Base-by-base conservation (phyloP, 352 stramenopile species). In the Globisporangium echinulatum region DNA sequence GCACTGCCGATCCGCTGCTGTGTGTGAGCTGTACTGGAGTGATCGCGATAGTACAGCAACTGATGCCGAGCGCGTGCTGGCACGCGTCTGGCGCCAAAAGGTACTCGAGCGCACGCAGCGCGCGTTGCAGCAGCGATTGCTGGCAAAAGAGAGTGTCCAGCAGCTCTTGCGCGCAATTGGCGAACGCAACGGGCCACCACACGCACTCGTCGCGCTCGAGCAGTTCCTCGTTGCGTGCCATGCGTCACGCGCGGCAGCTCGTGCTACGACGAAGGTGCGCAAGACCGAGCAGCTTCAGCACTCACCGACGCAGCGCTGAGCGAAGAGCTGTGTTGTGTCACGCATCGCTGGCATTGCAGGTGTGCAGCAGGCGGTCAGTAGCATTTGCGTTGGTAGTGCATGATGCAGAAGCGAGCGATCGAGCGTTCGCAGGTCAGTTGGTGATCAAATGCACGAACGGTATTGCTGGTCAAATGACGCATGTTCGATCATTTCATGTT, bases 131-230 rank as follows among this genome's bases (percentile, higher is more conserved):
- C 72, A 80, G 55, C 76, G 76, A 5, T 55, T 88, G 4, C 48
- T 87, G 43, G 67, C 68, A 51, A 88, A 84, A 48, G 74, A 86
- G 19, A 87, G 74, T 58, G 54, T 88, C 5, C 77, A 85, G 56
- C 67, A 66, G 13, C 54, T 87, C 48, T 69, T 81, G 42, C 72
- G 70, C 39, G 43, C 47, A 25, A 60, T 71, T 0, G 64, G 82
- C 19, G 78, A 88, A 48, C 70, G 72, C 52, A 74, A 68, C 47
- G 70, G 59, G 5, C 59, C 75, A 0, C 49, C 62, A 3, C 40
- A 72, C 25, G 68, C 64, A 5, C 59, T 88, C 17, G 52, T 66
- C 3, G 55, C 55, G 49, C 60, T 88, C 13, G 78, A 88, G 58
- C 77, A 75, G 47, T 88, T 85, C 50, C 70, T 88, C 40, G 57